Percentiles rank a stretch among this genome's conserved stretches.
These are phyloP conservation scores for Cucurbita pepo DNA, from an alignment of 306 rosid genomes.

Conservation along the genomic window DNA sequence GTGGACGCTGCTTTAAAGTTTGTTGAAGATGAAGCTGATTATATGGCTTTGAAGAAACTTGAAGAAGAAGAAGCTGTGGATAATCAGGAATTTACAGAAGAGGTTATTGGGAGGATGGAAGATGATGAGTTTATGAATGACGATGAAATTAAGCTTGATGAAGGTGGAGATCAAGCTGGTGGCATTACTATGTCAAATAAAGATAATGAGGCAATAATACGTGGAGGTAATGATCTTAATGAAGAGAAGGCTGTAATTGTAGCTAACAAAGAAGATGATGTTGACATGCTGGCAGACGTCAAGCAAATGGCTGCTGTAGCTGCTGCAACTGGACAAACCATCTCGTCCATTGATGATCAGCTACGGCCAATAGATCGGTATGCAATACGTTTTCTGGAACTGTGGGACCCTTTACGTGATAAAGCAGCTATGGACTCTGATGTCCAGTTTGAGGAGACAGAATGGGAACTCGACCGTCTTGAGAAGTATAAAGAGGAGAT, in stretches of 20 bases:
- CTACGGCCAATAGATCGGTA: conserved; percentile 89
- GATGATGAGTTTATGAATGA: conserved; percentile 85
- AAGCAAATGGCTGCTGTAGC: conserved; percentile 94
- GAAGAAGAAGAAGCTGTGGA: conserved; percentile 97
- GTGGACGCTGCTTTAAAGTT: conserved; percentile 79
- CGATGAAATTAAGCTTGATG: conserved; percentile 63
- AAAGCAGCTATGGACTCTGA: conserved; percentile 74
- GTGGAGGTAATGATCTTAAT: conserved; percentile 25
- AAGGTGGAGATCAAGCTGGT: conserved; percentile 37
- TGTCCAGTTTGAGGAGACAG: conserved; percentile 84
- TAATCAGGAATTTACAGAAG: conserved; percentile 94
- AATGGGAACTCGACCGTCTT: conserved; percentile 94
- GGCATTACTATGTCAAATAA: conserved; percentile 33
- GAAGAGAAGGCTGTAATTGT: conserved; percentile 48
- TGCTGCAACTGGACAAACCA: conserved; percentile 83
- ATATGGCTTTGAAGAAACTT: conserved; percentile 87
- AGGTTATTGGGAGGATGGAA: conserved; percentile 81
- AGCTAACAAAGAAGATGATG: conserved; percentile 58
- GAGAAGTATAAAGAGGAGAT: conserved; percentile 95
- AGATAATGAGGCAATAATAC: conserved; percentile 30
- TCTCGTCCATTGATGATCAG: conserved; percentile 64
- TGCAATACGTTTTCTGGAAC: conserved; percentile 88
- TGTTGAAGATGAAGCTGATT: conserved; percentile 98
- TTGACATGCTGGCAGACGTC: conserved; percentile 87
- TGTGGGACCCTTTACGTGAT: conserved; percentile 91